Conservation (phyloP, 78 protist genomes). For the Salpingoeca rosetta region DNA sequence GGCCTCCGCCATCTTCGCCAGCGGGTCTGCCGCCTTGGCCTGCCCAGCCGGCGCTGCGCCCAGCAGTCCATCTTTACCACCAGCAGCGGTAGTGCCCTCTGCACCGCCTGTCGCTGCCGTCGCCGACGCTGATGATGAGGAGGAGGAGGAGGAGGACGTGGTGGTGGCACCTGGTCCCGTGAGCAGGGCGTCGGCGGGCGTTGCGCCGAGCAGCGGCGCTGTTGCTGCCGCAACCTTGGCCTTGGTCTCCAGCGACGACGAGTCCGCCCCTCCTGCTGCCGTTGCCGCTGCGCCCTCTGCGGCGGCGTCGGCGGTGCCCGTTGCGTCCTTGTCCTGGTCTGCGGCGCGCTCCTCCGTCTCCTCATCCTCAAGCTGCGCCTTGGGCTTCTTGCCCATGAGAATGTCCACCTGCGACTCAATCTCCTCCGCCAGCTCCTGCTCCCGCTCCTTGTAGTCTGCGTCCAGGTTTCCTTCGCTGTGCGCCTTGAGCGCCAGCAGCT, state of each 20-base stretch:
- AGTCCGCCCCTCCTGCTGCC: too few relatives aligned
- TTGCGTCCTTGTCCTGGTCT: not conserved
- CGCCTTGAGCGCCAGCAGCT: not conserved
- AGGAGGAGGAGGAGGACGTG: not conserved
- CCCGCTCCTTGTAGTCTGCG: not conserved
- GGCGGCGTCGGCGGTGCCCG: not conserved
- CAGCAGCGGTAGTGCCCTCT: too few relatives aligned
- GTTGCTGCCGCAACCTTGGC: not conserved
- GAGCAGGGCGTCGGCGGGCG: not conserved
- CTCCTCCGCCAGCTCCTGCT: not conserved
- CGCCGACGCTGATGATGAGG: too few relatives aligned
- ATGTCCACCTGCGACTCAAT: conserved; percentile 6
- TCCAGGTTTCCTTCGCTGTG: not conserved
- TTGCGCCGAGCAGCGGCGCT: too few relatives aligned
- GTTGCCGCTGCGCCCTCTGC: too few relatives aligned
- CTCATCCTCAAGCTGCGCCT: not conserved
- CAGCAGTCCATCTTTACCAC: too few relatives aligned
- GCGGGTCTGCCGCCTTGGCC: not conserved
- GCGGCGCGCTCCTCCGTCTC: not conserved
- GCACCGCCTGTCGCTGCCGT: too few relatives aligned
- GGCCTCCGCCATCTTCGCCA: conserved; percentile 7
- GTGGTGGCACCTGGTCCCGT: not conserved
- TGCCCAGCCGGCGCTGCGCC: not conserved
- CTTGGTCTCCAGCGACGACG: not conserved
- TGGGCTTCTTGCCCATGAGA: not conserved